Evolutionary conservation across 2,329 filamentous ascomycete species (phyloP), one percentile per base, ranked within the genome.

Genomic region (Epichloe uncinata): DNA sequence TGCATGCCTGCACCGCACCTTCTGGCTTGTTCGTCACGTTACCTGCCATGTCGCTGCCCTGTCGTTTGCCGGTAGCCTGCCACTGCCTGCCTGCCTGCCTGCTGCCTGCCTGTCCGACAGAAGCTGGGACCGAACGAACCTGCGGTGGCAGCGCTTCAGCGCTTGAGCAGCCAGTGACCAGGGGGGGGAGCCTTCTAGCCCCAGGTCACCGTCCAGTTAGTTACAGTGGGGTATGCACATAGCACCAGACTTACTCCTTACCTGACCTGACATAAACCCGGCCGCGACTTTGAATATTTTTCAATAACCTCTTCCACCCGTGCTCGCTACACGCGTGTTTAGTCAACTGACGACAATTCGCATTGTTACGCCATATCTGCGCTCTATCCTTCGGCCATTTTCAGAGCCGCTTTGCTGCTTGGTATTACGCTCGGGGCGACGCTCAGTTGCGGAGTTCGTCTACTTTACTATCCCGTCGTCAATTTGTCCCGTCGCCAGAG

Each of bases 381-480:
- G 26, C 20, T 40, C 13, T 35, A 22, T 48, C 46, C 36, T 12
- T 12, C 3, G 6, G 8, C 16, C 38, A 41, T 41, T 18, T 22
- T 12, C n/a, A 20, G n/a, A 20, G n/a, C n/a, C 35, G 12, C 35
- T 11, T 30, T n/a, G 15, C 33, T 46, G 35, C 6, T 18, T 38
- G 34, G 18, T 12, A 37, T 33, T 49, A 47, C 46, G 47, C 33
- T 22, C 33, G 43, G 30, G 38, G 26, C 26, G 26, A 11, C 26
- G 7, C 48, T 41, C 47, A 52, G 53, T 50, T 55, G 55, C 57
- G 56, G 57, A 59, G 56, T 55, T 53, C 53, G 53, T 55, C 53
- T 51, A 58, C 54, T 53, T 55, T 55, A 57, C 60, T 57, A 58
- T 18, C 33, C 56, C 56, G 54, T 62, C 60, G 57, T 60, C 55